Evolutionary conservation across 1,284 basidiomycete species (phyloP), one percentile per base, ranked within the genome.

Genomic region (Chiua sp.): DNA sequence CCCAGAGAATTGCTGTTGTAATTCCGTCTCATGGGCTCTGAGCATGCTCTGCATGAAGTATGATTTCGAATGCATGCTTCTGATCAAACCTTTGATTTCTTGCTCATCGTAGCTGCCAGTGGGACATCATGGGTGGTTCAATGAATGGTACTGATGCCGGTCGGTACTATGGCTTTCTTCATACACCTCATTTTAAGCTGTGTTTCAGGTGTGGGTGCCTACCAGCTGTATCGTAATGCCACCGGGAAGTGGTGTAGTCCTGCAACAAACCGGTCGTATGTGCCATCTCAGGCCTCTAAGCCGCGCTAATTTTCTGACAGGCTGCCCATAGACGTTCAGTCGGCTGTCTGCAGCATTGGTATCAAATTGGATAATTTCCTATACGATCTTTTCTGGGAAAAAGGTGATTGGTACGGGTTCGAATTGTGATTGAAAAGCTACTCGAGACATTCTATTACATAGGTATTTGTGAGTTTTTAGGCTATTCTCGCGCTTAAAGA

Each of bases 1-100:
- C 13, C 4, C 32, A 73, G 70, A 63, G 50, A 53, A 63, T 13
- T 74, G 72, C 37, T 75, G 73, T 56, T 75, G 73, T 52, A 75
- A 74, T 52, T 68, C 68, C 30, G 57, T 73, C 32, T 61, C 73
- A 6, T 74, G 69, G 57, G 65, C 71, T 22, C 63, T 75, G 20
- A 69, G 68, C 53, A 75, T 72, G 73, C 63, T 75, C 6, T 75
- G 73, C 55, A 63, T 73, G 53, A 74, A 72, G 73, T 73, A 50
- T 52, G 67, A n/a, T 23, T 26, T 30, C 37, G 39, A 22, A 13
- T 26, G 47, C 35, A 15, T 39, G 8, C 7, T 26, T 42, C 20
- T 42, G 3, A n/a, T n/a, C 35, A 16, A 39, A 11, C 16, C 12
- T n/a, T n/a, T n/a, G n/a, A n/a, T n/a, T 28, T 23, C 32, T 59